Conservation (phyloP, 2,329 filamentous ascomycete genomes). For the Trichoderma endophyticum region DNA sequence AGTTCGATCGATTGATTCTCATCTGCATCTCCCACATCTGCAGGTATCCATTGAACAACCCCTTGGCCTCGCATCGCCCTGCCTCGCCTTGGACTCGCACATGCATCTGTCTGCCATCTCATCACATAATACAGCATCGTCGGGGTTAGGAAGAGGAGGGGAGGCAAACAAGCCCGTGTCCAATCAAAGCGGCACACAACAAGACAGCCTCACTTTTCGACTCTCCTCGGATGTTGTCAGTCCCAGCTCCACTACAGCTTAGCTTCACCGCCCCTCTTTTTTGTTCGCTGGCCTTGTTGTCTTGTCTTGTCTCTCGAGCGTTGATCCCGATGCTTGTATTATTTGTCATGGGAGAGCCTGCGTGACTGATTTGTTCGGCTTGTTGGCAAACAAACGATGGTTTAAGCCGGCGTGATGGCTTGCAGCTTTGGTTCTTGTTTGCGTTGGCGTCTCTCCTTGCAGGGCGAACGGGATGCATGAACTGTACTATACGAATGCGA, state of each 20-base stretch:
- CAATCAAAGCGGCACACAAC: not conserved
- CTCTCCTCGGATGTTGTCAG: not conserved
- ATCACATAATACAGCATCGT: not conserved
- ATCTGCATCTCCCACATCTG: not conserved
- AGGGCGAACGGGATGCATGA: not conserved
- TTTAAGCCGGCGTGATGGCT: not conserved
- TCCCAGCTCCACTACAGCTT: not conserved
- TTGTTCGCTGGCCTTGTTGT: not conserved
- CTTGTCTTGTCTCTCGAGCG: too few species aligned
- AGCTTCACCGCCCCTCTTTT: not conserved
- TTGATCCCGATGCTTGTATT: not conserved
- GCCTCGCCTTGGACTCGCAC: not conserved
- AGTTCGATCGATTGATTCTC: slow-evolving; percentile 10
- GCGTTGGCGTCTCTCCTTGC: not conserved
- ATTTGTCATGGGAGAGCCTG: not conserved
- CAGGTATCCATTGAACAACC: not conserved
- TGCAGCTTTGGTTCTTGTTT: not conserved
- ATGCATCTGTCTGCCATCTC: not conserved
- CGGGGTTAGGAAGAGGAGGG: not conserved
- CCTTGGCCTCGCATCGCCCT: not conserved
- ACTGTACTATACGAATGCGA: not conserved
- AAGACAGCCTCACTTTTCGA: slow-evolving; percentile 4
- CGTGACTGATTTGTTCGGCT: not conserved
- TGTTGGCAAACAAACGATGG: not conserved
- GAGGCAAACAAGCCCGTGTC: not conserved